These are phyloP conservation scores for Flaveria bidentis DNA, from an alignment of 129 eudicot species.

Conservation along the genomic window DNA sequence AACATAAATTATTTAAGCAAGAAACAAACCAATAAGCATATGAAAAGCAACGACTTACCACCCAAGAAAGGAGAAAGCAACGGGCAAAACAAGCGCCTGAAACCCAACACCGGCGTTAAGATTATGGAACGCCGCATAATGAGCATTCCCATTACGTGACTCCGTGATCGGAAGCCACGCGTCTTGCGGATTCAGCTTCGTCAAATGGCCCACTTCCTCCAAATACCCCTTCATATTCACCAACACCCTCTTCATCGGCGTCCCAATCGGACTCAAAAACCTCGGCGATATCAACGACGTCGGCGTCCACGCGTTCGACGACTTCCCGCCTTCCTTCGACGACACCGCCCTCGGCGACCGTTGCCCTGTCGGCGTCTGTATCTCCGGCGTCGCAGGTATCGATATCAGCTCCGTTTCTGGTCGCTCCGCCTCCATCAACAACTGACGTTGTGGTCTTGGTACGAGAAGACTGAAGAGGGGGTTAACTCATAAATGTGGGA, in stretches of 20 bases:
- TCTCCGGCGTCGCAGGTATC: conserved; percentile 91
- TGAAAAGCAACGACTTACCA: conserved; percentile 38
- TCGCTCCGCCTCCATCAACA: conserved; percentile 48
- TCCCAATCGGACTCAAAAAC: conserved; percentile 90
- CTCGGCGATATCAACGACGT: conserved; percentile 85
- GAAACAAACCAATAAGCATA: too few relatives aligned
- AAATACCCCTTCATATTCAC: conserved; percentile 80
- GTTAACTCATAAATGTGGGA: neutral
- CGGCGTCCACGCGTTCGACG: conserved; percentile 75
- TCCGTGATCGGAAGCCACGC: conserved; percentile 91
- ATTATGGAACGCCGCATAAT: conserved; percentile 80
- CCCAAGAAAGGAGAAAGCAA: conserved; percentile 73
- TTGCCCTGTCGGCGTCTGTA: conserved; percentile 69
- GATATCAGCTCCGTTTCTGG: conserved; percentile 92
- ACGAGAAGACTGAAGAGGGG: neutral
- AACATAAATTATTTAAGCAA: too few relatives aligned
- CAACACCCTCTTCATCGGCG: conserved; percentile 86
- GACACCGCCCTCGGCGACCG: conserved; percentile 60
- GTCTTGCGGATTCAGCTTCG: conserved; percentile 72
- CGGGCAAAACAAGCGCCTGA: conserved; percentile 77
- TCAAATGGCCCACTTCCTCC: conserved; percentile 58
- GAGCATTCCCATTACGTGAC: conserved; percentile 73
- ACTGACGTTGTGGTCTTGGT: neutral
- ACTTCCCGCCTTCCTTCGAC: conserved; percentile 50
- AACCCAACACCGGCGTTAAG: conserved; percentile 79